phyloP scores from a whole-genome alignment of 1,139 yeast genomes.

The Chernovozyma aurita region DNA sequence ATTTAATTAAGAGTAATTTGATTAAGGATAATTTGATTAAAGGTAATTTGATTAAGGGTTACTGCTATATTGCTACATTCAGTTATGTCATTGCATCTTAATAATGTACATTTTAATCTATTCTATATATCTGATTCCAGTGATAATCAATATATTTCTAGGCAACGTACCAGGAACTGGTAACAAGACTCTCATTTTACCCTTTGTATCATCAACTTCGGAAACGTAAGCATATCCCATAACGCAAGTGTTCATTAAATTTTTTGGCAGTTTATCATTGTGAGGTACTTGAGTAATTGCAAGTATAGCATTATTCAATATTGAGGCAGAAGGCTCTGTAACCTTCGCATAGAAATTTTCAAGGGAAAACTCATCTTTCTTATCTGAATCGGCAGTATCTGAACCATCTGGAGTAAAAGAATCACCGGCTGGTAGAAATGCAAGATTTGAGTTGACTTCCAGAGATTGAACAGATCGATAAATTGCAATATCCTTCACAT shows the following conservation, averaged over 20 bases:
- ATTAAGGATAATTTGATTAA: no score
- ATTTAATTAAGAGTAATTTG: constrained; percentile 48
- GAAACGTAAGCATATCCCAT: constrained; percentile 59
- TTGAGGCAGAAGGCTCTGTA: constrained; percentile 48
- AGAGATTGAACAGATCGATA: constrained; percentile 35
- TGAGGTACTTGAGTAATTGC: constrained; percentile 67
- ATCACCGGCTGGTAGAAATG: constrained; percentile 46
- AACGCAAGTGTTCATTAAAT: constrained; percentile 54
- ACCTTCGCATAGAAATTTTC: constrained; percentile 31
- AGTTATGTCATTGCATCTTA: no score
- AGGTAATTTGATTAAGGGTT: not conserved
- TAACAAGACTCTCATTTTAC: constrained; percentile 66
- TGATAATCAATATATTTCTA: constrained; percentile 27
- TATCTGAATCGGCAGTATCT: constrained; percentile 16
- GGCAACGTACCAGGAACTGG: constrained; percentile 91
- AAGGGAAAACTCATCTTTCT: constrained; percentile 24
- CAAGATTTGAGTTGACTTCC: constrained; percentile 33
- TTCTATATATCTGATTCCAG: constrained; percentile 29
- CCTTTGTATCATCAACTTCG: constrained; percentile 58
- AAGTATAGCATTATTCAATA: constrained; percentile 66
- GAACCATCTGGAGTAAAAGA: constrained; percentile 30
- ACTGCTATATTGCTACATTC: no score
- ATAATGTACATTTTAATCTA: constrained; percentile 8
- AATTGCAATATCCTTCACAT: constrained; percentile 30
- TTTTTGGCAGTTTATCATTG: constrained; percentile 44